Conservation (phyloP, 1,284 basidiomycete genomes). For the Lentinula novae-zelandiae region DNA sequence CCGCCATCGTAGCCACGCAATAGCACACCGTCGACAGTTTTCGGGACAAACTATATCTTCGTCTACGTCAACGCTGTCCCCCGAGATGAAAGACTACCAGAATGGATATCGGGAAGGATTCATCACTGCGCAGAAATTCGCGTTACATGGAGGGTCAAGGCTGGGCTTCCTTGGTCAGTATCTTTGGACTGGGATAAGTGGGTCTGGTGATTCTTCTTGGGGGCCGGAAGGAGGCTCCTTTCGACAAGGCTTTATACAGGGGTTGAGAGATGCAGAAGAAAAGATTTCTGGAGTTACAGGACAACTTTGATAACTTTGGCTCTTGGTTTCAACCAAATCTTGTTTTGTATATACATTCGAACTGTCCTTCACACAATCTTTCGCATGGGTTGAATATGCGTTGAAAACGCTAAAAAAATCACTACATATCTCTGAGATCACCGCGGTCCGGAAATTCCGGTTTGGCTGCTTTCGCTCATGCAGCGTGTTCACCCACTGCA, state of each 20-base stretch:
- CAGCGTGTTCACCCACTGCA: conserved; percentile 41
- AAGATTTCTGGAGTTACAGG: neutral
- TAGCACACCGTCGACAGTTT: conserved; percentile 7
- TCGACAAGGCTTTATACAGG: conserved; percentile 41
- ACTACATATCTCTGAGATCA: neutral
- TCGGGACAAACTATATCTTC: neutral
- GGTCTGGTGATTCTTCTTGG: conserved; percentile 31
- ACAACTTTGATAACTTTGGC: neutral
- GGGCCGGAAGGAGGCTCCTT: conserved; percentile 43
- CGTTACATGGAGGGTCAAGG: conserved; percentile 40
- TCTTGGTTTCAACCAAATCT: neutral
- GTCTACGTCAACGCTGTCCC: conserved; percentile 25
- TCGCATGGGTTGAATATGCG: no score
- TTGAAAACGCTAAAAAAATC: no score
- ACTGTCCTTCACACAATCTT: neutral
- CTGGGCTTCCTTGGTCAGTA: conserved; percentile 68
- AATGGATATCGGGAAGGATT: conserved; percentile 65
- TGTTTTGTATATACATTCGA: neutral
- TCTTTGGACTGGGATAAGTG: conserved; percentile 43
- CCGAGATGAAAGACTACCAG: neutral
- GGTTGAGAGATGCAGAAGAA: conserved; percentile 40
- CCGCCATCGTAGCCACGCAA: conserved; percentile 1
- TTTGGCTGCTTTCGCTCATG: conserved; percentile 27
- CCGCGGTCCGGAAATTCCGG: neutral
- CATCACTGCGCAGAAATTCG: conserved; percentile 59